Evolutionary conservation across 768 basidiomycete species (phyloP), one percentile per base, ranked within the genome.

Genomic region (Russula virescens): DNA sequence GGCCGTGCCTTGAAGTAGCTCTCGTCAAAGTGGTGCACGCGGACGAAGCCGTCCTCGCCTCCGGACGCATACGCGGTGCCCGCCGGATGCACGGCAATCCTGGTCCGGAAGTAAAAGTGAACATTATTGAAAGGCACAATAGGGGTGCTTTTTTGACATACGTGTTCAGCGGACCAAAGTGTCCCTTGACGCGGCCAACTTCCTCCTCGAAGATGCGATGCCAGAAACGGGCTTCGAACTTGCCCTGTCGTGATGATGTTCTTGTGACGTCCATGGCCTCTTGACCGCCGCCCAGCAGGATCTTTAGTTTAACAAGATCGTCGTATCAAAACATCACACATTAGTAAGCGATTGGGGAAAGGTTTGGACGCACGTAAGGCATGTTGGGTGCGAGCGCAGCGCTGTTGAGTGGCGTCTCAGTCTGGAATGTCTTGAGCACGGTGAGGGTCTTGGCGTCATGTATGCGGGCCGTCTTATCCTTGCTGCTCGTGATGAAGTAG

Each of bases 201-300:
- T 98, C 96, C 78, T 97, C 94, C 75, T 96, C 94, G 69, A 96
- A 90, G 42, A 96, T 80, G 68, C 89, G 93, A 80, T 99, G 96
- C 94, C 94, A 98, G 78, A 99, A 98, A 43, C 94, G 82, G 13
- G 94, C 92, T 77, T 98, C 97, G 73, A 99, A 99, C 75, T 98
- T 97, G 23, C 96, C 97, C 73, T 97, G 92, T 55, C 97, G 85
- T 25, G 85, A 70, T 2, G 93, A 94, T 0, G 96, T 98, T 9
- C 94, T 98, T 16, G 97, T 98, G 55, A 98, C 97, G 70, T 79
- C 86, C 93, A 94, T 96, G 5, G 97, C 97, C 72, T 97, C 96
- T 75, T 98, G 97, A 47, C 97, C 97, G 74, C 97, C 96, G 48
- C 97, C 97, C 25, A 97, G 79, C 35, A 98, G 82, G 47, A 95